phyloP scores from a whole-genome alignment of 495 filamentous ascomycete genomes.

The Annulohypoxylon bovei region DNA sequence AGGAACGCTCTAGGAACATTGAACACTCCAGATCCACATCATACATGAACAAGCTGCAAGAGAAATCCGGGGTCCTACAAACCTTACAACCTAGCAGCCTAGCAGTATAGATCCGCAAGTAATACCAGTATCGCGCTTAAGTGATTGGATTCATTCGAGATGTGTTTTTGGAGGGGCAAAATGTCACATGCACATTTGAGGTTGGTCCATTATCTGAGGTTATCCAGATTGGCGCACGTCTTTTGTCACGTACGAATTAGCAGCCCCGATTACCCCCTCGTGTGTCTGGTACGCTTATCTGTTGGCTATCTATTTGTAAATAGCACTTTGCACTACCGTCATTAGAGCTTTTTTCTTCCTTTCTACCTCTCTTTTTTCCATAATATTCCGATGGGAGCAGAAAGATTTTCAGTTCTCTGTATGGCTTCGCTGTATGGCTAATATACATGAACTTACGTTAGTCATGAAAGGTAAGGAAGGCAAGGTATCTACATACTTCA shows the following conservation, averaged over 20 bases:
- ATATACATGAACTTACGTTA: neutral
- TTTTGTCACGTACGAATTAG: constrained; percentile 32
- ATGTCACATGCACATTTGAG: constrained; percentile 29
- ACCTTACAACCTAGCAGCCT: constrained; percentile 5
- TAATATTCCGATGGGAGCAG: neutral
- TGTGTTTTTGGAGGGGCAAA: constrained; percentile 3
- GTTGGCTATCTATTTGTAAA: constrained; percentile 33
- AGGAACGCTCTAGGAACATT: neutral
- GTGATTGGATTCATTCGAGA: constrained; percentile 19
- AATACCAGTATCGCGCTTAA: constrained; percentile 9
- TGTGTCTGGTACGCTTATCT: constrained; percentile 38
- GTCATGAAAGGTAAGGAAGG: neutral
- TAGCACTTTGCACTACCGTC: constrained; percentile 5
- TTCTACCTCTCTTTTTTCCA: neutral
- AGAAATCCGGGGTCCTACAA: constrained; percentile 37
- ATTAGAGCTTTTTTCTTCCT: constrained; percentile 1
- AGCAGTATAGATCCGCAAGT: neutral
- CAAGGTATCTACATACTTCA: no score
- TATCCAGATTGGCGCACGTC: constrained; percentile 23
- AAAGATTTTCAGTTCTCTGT: neutral
- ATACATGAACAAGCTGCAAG: constrained; percentile 9
- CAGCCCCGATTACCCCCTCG: constrained; percentile 29
- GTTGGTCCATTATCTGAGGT: constrained; percentile 25
- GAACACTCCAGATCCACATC: constrained; percentile 10
- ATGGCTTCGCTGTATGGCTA: neutral